A percentile compares a stretch with the other conserved stretches of the same genome.
phyloP scores from a whole-genome alignment of 352 stramenopile species.

The Globisporangium polare region DNA sequence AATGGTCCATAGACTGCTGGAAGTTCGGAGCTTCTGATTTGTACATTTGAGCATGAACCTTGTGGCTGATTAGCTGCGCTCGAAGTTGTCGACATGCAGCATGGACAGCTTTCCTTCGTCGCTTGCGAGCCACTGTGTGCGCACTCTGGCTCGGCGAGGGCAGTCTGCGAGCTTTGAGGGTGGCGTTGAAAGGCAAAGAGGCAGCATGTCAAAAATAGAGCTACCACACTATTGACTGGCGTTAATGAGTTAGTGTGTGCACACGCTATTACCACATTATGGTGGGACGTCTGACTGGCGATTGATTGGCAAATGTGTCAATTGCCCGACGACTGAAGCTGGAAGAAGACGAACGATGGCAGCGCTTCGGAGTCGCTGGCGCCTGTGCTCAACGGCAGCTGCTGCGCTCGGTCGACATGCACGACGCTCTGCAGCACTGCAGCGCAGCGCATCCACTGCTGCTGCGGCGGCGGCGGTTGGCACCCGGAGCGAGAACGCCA shows the following conservation, averaged over 20 bases:
- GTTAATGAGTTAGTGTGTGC: background rate
- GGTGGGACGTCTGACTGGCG: background rate
- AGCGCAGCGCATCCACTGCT: background rate
- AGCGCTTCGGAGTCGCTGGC: conserved; percentile 5
- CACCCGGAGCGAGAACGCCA: conserved; percentile 16
- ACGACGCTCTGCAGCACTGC: background rate
- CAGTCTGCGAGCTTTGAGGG: too few relatives aligned
- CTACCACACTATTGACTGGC: background rate
- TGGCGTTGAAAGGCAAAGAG: too few relatives aligned
- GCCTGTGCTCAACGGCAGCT: background rate
- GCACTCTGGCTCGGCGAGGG: too few relatives aligned
- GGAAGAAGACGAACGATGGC: conserved; percentile 1
- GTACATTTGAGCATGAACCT: too few relatives aligned
- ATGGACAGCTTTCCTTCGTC: too few relatives aligned
- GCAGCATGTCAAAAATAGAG: background rate
- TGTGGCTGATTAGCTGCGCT: too few relatives aligned
- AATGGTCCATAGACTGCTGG: background rate
- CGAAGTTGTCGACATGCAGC: too few relatives aligned
- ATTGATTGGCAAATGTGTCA: conserved; percentile 6
- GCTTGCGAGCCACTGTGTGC: too few relatives aligned
- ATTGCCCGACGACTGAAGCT: background rate
- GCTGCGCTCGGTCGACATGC: background rate
- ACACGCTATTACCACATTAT: background rate
- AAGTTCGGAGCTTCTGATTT: too few relatives aligned
- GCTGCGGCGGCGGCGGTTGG: too few relatives aligned